Evolutionary conservation across 768 basidiomycete species (phyloP).

Genomic region (Suillus clintonianus): DNA sequence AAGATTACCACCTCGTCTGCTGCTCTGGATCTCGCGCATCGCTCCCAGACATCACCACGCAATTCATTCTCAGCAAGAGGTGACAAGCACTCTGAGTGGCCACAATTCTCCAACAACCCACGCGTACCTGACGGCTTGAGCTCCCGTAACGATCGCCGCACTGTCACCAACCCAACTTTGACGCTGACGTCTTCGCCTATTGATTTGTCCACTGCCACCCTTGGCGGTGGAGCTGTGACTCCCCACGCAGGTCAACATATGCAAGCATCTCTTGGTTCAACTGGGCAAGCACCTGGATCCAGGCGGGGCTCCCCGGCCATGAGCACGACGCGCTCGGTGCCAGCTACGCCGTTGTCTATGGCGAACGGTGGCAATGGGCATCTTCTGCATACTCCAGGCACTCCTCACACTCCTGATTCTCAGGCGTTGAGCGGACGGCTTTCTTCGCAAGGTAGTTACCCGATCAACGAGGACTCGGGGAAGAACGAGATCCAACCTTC

Average conservation of each 20-base stretch:
- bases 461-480: slow-evolving; percentile 51
- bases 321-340: slow-evolving; percentile 74
- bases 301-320: slow-evolving; percentile 75
- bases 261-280: slow-evolving; percentile 41
- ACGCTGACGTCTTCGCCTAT: slow-evolving; percentile 58
- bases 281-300: slow-evolving; percentile 48
- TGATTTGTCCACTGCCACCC: slow-evolving; percentile 48
- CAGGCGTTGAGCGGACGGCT: slow-evolving; percentile 67
- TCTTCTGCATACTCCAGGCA: slow-evolving; percentile 64
- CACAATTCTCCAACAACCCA: slow-evolving; percentile 72
- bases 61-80: slow-evolving; percentile 58
- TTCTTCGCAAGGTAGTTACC: slow-evolving; percentile 44
- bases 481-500: slow-evolving; percentile 69
- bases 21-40: slow-evolving; percentile 89
- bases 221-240: slow-evolving; percentile 61
- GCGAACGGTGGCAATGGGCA: slow-evolving; percentile 46
- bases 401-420: slow-evolving; percentile 61
- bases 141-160: slow-evolving; percentile 64
- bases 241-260: slow-evolving; percentile 66
- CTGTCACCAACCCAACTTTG: slow-evolving; percentile 73
- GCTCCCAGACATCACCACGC: slow-evolving; percentile 78
- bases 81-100: slow-evolving; percentile 90
- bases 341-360: slow-evolving; percentile 73
- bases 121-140: slow-evolving; percentile 61
- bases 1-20: slow-evolving; percentile 88